Evolutionary conservation across 805 yeast genomes (phyloP).

Genomic region (Clavispora asparagi): DNA sequence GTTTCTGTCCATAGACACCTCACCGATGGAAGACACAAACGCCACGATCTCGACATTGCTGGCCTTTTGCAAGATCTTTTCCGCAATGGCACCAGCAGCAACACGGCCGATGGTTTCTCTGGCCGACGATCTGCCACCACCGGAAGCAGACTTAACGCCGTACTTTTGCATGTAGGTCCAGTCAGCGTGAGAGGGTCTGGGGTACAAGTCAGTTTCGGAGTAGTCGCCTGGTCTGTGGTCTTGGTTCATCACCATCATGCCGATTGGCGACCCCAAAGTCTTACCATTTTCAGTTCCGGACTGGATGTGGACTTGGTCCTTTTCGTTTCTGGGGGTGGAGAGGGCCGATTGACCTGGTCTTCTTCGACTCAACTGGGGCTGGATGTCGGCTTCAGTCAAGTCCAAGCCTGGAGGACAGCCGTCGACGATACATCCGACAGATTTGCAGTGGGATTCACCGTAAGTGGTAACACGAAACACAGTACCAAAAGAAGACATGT

Average conservation of each 20-base stretch:
- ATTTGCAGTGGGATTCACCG: constrained; percentile 96
- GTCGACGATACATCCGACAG: constrained; percentile 97
- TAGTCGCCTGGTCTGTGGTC: constrained; percentile 98
- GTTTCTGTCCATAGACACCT: constrained; percentile 69
- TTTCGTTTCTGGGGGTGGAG: constrained; percentile 94
- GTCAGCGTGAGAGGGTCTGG: constrained; percentile 98
- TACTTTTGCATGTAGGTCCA: constrained; percentile 87
- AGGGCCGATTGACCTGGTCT: constrained; percentile 95
- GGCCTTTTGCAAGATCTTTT: constrained; percentile 73
- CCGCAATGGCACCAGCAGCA: constrained; percentile 98
- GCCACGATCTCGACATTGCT: constrained; percentile 92
- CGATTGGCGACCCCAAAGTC: constrained; percentile 93
- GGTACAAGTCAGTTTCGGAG: constrained; percentile 89
- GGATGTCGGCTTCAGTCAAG: constrained; percentile 80
- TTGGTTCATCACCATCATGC: constrained; percentile 86
- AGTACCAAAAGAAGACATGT: constrained; percentile 40
- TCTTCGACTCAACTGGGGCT: constrained; percentile 93
- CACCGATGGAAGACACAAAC: constrained; percentile 91
- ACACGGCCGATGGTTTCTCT: constrained; percentile 98
- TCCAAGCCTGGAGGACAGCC: constrained; percentile 96
- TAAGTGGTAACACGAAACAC: constrained; percentile 76
- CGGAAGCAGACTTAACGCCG: constrained; percentile 89
- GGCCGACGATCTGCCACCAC: constrained; percentile 97
- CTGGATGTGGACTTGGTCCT: constrained; percentile 88
- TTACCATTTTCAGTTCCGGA: constrained; percentile 89